Evolutionary conservation across 139 green algal genomes (phyloP).

Genomic region (Coelastrella sp.): DNA sequence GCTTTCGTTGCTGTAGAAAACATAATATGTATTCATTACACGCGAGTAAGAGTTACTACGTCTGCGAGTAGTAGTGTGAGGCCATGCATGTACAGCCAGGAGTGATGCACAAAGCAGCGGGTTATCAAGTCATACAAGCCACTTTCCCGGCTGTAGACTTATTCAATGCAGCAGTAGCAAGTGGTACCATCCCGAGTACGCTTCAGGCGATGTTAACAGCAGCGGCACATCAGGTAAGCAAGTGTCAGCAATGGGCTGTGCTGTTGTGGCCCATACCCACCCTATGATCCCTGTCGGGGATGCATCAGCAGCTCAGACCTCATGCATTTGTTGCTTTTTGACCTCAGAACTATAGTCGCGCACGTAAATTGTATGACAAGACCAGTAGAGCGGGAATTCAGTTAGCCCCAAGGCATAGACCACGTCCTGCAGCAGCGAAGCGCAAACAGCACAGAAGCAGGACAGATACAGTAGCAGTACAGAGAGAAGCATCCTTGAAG

Average conservation of each 20-base stretch:
- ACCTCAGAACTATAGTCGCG: too few species aligned
- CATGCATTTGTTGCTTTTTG: too few species aligned
- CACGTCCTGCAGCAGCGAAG: background rate
- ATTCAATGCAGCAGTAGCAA: background rate
- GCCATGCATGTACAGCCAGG: background rate
- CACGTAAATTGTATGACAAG: too few species aligned
- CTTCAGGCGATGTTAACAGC: constrained; percentile 24
- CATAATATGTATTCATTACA: too few species aligned
- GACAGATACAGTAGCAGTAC: background rate
- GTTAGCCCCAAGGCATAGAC: background rate
- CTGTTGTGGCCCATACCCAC: too few species aligned
- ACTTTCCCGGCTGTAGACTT: background rate
- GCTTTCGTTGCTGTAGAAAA: too few species aligned
- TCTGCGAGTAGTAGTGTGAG: too few species aligned
- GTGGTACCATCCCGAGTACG: background rate
- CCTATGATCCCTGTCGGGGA: too few species aligned
- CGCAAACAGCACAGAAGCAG: background rate
- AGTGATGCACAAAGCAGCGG: background rate
- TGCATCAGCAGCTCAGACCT: too few species aligned
- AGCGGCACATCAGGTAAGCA: background rate
- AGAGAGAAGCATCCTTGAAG: background rate
- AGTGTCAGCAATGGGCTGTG: background rate
- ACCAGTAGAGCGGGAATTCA: too few species aligned
- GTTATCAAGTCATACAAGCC: background rate
- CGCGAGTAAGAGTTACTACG: background rate